A percentile compares a stretch with the other conserved stretches of the same genome.
Evolutionary conservation across 108 stramenopile species (phyloP).

Genomic region (Fistulifera pelliculosa): DNA sequence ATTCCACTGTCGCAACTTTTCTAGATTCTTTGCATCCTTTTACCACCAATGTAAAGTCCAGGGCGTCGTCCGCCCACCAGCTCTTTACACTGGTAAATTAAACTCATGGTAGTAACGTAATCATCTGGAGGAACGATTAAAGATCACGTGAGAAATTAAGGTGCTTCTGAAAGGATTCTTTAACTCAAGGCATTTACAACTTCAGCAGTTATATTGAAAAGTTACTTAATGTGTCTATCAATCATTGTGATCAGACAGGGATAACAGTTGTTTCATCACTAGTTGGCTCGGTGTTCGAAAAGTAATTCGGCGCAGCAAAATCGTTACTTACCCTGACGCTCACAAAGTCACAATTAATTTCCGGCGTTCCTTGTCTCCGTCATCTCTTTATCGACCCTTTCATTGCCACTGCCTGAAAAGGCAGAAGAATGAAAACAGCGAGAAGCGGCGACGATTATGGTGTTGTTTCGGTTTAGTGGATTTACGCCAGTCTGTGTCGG

Average conservation of each 20-base stretch:
- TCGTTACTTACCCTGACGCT: too few relatives aligned
- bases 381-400: too few relatives aligned
- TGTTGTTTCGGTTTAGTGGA: too few relatives aligned
- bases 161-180: neutral
- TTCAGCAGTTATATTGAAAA: constrained; percentile 1
- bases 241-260: constrained; percentile 10
- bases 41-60: constrained; percentile 55
- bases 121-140: neutral
- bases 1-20: constrained; percentile 33
- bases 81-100: constrained; percentile 1
- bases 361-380: too few relatives aligned
- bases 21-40: constrained; percentile 49
- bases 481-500: too few relatives aligned
- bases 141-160: neutral
- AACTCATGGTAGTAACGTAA: constrained; percentile 5
- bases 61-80: neutral
- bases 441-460: too few relatives aligned
- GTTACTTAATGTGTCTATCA: constrained; percentile 10
- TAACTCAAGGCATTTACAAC: neutral
- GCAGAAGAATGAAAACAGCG: too few relatives aligned
- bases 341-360: too few relatives aligned
- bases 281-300: too few relatives aligned
- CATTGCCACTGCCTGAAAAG: too few relatives aligned
- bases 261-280: constrained; percentile 9
- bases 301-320: too few relatives aligned